Evolutionary conservation across 2,329 filamentous ascomycete species (phyloP).

Genomic region (Colletotrichum viniferum): DNA sequence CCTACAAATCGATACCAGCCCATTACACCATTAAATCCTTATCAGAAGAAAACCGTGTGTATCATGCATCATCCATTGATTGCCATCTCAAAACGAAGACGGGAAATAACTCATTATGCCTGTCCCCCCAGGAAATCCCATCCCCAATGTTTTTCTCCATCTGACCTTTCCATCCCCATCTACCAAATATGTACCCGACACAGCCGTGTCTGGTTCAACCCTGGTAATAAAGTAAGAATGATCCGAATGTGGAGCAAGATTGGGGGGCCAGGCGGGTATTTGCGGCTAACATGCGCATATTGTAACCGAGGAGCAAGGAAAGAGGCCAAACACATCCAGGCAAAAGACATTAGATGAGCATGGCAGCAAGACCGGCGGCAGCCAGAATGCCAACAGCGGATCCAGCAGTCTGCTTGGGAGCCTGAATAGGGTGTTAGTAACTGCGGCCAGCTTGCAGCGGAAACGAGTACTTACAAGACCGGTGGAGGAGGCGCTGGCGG

Average conservation of each 20-base stretch:
- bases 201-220: background rate
- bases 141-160: background rate
- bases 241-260: conserved; percentile 23
- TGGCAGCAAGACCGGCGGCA: conserved; percentile 52
- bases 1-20: background rate
- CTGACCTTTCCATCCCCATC: conserved; percentile 2
- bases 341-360: conserved; percentile 47
- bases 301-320: conserved; percentile 17
- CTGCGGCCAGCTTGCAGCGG: background rate
- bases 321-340: background rate
- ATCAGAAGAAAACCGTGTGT: conserved; percentile 9
- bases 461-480: conserved; percentile 28
- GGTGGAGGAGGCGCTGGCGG: conserved; percentile 4
- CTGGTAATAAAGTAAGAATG: conserved; percentile 25
- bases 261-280: conserved; percentile 42
- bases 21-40: conserved; percentile 15
- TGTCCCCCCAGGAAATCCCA: conserved; percentile 24
- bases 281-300: conserved; percentile 45
- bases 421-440: background rate
- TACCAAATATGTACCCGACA: conserved; percentile 12
- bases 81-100: conserved; percentile 35
- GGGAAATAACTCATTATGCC: conserved; percentile 36
- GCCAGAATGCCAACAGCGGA: conserved; percentile 49
- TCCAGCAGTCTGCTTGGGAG: conserved; percentile 41
- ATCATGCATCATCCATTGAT: conserved; percentile 22